A percentile compares a stretch with the other conserved stretches of the same genome.
Conservation (phyloP, 2,329 filamentous ascomycete species). For the Trichoderma sp. region DNA sequence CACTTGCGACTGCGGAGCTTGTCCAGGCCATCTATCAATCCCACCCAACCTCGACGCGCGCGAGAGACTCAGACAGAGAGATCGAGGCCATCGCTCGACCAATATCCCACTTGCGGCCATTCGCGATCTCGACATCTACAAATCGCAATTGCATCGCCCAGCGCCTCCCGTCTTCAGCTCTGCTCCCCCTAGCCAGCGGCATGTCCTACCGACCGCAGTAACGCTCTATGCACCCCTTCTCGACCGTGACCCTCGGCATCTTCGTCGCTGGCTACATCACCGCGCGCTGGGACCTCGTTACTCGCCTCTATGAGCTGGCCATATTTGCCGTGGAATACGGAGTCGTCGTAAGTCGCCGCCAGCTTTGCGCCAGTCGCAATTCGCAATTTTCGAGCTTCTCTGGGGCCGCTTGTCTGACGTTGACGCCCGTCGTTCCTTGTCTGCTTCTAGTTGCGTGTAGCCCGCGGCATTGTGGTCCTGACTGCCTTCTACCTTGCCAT, state of each 20-base stretch:
- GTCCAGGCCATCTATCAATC: background rate
- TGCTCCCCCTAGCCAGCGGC: slow-evolving; percentile 36
- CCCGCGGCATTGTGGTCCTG: slow-evolving; percentile 81
- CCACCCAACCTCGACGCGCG: slow-evolving; percentile 13
- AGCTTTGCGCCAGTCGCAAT: background rate
- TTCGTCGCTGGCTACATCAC: slow-evolving; percentile 99
- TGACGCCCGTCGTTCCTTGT: background rate
- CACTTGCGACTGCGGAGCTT: background rate
- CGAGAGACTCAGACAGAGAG: background rate
- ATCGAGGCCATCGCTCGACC: slow-evolving; percentile 11
- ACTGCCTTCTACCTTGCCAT: slow-evolving; percentile 83
- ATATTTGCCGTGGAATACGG: slow-evolving; percentile 99
- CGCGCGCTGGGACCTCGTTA: slow-evolving; percentile 97
- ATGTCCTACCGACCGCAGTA: slow-evolving; percentile 49
- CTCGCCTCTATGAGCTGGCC: slow-evolving; percentile 92
- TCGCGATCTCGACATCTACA: background rate
- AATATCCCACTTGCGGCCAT: background rate
- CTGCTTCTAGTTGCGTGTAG: slow-evolving; percentile 70
- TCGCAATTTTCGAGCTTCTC: background rate
- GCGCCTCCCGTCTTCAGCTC: background rate
- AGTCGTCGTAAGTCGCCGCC: slow-evolving; percentile 74
- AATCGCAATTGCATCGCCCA: background rate
- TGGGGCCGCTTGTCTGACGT: slow-evolving; percentile 4
- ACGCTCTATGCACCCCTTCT: slow-evolving; percentile 94
- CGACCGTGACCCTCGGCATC: slow-evolving; percentile 90